Percentiles rank a stretch among this genome's conserved stretches.
Conservation (phyloP, 2,329 filamentous ascomycete genomes). For the Epichloe gansuensis region DNA sequence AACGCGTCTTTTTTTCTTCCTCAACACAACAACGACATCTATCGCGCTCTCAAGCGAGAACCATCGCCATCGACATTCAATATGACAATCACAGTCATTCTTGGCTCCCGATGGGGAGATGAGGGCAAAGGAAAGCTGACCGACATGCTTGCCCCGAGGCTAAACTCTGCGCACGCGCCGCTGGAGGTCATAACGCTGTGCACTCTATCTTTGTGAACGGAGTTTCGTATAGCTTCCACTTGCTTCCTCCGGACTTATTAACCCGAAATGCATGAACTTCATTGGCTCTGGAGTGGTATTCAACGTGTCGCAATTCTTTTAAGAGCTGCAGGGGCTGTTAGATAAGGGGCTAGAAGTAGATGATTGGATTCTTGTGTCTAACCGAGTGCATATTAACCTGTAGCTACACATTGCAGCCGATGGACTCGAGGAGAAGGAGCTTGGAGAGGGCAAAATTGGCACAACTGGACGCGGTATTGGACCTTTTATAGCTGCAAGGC, state of each 20-base stretch:
- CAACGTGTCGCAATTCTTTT: conserved; percentile 36
- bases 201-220: conserved; percentile 17
- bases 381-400: conserved; percentile 51
- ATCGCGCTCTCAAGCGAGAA: no score
- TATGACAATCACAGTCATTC: conserved; percentile 22
- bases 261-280: conserved; percentile 57
- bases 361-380: conserved; percentile 48
- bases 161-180: conserved; percentile 22
- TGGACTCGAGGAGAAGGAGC: conserved; percentile 50
- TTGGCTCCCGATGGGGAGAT: conserved; percentile 28
- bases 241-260: conserved; percentile 60
- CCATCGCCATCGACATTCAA: no score
- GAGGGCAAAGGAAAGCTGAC: conserved; percentile 28
- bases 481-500: no score
- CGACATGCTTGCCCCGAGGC: conserved; percentile 21
- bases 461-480: conserved; percentile 27
- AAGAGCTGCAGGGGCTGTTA: conserved; percentile 27
- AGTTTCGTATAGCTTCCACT: conserved; percentile 39
- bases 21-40: no score
- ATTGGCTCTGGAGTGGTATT: conserved; percentile 61
- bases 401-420: conserved; percentile 57
- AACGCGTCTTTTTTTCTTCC: no score
- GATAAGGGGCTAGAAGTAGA: no score
- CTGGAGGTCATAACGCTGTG: conserved; percentile 20
- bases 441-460: conserved; percentile 24